These are phyloP conservation scores for Gautieria morchelliformis DNA, from an alignment of 768 basidiomycete genomes.

Conservation along the genomic window DNA sequence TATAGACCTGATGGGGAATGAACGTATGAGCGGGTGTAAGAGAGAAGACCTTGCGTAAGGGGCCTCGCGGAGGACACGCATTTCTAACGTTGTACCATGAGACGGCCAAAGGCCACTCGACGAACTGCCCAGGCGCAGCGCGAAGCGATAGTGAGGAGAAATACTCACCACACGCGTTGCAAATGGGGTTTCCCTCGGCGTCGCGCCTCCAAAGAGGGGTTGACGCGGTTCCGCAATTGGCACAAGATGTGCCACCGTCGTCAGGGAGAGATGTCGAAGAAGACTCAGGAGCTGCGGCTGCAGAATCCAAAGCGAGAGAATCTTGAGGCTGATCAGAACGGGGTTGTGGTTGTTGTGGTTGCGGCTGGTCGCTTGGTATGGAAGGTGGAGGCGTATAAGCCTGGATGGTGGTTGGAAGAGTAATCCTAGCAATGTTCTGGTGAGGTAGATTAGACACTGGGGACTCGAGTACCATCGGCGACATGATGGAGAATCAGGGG, in stretches of 20 bases:
- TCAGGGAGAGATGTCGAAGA: background rate
- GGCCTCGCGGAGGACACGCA: conserved; percentile 7
- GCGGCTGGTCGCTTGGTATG: background rate
- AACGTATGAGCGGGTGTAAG: background rate
- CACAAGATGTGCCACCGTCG: conserved; percentile 9
- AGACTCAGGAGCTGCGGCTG: background rate
- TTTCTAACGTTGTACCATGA: background rate
- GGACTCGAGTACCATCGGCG: conserved; percentile 6
- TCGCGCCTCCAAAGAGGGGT: conserved; percentile 84
- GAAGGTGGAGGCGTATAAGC: conserved; percentile 4
- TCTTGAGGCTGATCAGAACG: background rate
- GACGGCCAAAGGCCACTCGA: background rate
- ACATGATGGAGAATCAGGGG: background rate
- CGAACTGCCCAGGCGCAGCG: background rate
- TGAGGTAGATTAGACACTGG: conserved; percentile 6
- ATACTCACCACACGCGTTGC: conserved; percentile 83
- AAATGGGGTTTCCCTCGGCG: conserved; percentile 71
- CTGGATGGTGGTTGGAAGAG: background rate
- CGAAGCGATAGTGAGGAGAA: conserved; percentile 9
- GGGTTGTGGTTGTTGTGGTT: background rate
- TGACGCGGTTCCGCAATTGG: conserved; percentile 49
- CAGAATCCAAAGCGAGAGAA: background rate
- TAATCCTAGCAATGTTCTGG: background rate
- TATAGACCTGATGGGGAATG: conserved; percentile 55
- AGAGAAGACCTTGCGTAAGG: conserved; percentile 7